A percentile compares a stretch with the other conserved stretches of the same genome.
Evolutionary conservation across 768 basidiomycete genomes (phyloP).

Genomic region (Tricholoma matsutake): DNA sequence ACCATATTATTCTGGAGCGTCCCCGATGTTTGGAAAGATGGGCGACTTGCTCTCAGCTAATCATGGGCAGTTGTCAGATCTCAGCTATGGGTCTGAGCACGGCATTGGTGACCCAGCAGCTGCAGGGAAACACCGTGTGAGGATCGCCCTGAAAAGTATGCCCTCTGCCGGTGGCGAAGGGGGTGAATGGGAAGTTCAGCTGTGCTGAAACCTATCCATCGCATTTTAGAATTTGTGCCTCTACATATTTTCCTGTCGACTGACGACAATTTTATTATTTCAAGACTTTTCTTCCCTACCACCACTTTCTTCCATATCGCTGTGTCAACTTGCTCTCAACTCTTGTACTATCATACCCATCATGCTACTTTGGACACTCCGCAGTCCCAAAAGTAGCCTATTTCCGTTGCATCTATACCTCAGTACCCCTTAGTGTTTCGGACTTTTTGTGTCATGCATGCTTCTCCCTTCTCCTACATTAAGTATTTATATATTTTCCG

Average conservation of each 20-base stretch:
- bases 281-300: background rate
- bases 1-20: constrained; percentile 29
- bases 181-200: constrained; percentile 78
- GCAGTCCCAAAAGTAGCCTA: constrained; percentile 21
- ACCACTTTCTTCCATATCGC: background rate
- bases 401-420: constrained; percentile 8
- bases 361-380: constrained; percentile 10
- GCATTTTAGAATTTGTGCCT: constrained; percentile 14
- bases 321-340: constrained; percentile 3
- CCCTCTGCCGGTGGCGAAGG: constrained; percentile 61
- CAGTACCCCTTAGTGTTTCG: background rate
- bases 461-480: background rate
- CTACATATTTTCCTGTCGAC: constrained; percentile 4
- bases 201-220: constrained; percentile 49
- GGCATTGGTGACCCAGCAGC: constrained; percentile 26
- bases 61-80: constrained; percentile 28
- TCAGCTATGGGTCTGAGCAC: constrained; percentile 38
- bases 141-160: constrained; percentile 64
- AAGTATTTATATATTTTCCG: background rate
- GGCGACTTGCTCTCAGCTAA: constrained; percentile 27
- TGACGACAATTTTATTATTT: constrained; percentile 10
- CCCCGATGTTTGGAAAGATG: constrained; percentile 34
- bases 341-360: constrained; percentile 17
- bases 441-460: background rate
- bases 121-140: constrained; percentile 51